These are phyloP conservation scores for Chrysanthemum makinoi DNA, from an alignment of 129 eudicot species.

Conservation along the genomic window DNA sequence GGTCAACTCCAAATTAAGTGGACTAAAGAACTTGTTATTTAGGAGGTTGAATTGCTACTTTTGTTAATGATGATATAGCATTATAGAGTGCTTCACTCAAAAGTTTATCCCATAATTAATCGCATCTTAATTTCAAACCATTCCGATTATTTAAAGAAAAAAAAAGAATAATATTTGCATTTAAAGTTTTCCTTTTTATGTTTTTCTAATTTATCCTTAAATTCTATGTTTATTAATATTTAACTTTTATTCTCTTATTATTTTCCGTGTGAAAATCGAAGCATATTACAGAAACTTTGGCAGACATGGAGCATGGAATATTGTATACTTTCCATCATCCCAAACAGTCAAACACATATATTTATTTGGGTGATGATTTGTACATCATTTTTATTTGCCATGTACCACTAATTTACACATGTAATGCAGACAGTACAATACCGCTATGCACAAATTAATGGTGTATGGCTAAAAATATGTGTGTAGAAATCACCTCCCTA, in stretches of 20 bases:
- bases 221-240: not conserved
- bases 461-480: too few relatives aligned
- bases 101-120: conserved; percentile 22
- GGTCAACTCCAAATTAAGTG: conserved; percentile 32
- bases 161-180: conserved; percentile 33
- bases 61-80: conserved; percentile 32
- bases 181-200: not conserved
- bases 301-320: conserved; percentile 34
- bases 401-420: too few relatives aligned
- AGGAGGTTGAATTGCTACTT: conserved; percentile 22
- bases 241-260: conserved; percentile 15
- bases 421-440: too few relatives aligned
- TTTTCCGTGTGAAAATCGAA: conserved; percentile 4
- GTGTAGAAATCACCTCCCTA: too few relatives aligned
- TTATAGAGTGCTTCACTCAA: conserved; percentile 10
- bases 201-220: not conserved
- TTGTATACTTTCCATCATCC: conserved; percentile 30
- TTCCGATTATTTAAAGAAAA: conserved; percentile 21
- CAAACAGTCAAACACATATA: not conserved
- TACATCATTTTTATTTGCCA: too few relatives aligned
- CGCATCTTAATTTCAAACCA: conserved; percentile 31
- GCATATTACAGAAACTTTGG: conserved; percentile 17
- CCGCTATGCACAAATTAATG: too few relatives aligned
- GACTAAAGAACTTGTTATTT: conserved; percentile 13
- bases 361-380: too few relatives aligned